A percentile compares a stretch with the other conserved stretches of the same genome.
These are phyloP conservation scores for Leptoxyphium fumago DNA, from an alignment of 2,329 filamentous ascomycete genomes.

Conservation along the genomic window DNA sequence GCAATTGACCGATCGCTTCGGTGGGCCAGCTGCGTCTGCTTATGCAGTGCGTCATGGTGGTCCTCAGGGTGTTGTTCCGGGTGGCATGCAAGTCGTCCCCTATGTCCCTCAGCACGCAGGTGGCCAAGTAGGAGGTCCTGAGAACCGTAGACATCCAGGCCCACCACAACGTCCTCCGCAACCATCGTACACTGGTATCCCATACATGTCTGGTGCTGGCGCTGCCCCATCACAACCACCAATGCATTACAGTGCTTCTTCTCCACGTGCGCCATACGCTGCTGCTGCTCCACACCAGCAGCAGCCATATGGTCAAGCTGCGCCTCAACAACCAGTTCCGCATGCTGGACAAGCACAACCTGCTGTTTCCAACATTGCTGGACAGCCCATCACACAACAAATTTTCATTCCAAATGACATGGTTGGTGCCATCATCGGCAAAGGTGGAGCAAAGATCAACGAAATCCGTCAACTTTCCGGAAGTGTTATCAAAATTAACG, in stretches of 20 bases:
- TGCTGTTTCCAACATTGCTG: slow-evolving; percentile 47
- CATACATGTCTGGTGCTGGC: slow-evolving; percentile 51
- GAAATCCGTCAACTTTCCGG: slow-evolving; percentile 94
- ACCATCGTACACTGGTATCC: slow-evolving; percentile 39
- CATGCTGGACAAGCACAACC: slow-evolving; percentile 56
- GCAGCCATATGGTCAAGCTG: slow-evolving; percentile 46
- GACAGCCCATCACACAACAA: slow-evolving; percentile 84
- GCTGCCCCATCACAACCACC: slow-evolving; percentile 40
- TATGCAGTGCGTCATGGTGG: slow-evolving; percentile 92
- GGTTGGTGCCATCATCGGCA: slow-evolving; percentile 98
- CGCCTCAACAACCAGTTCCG: slow-evolving; percentile 37
- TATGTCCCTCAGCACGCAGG: slow-evolving; percentile 88
- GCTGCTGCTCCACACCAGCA: slow-evolving; percentile 68
- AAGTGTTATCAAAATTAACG: slow-evolving; percentile 99
- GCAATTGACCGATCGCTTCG: slow-evolving; percentile 92
- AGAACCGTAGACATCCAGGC: slow-evolving; percentile 64
- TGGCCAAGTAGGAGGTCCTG: slow-evolving; percentile 81
- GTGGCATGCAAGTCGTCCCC: slow-evolving; percentile 97
- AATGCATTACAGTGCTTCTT: slow-evolving; percentile 60
- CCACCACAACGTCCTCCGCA: slow-evolving; percentile 59
- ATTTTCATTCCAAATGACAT: slow-evolving; percentile 99
- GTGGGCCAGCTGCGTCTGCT: slow-evolving; percentile 88
- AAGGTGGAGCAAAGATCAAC: slow-evolving; percentile 97
- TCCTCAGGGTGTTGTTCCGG: slow-evolving; percentile 82
- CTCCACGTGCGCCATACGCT: slow-evolving; percentile 62